Evolutionary conservation across 768 basidiomycete genomes (phyloP).

Genomic region (Strobilomyces dryophilus): DNA sequence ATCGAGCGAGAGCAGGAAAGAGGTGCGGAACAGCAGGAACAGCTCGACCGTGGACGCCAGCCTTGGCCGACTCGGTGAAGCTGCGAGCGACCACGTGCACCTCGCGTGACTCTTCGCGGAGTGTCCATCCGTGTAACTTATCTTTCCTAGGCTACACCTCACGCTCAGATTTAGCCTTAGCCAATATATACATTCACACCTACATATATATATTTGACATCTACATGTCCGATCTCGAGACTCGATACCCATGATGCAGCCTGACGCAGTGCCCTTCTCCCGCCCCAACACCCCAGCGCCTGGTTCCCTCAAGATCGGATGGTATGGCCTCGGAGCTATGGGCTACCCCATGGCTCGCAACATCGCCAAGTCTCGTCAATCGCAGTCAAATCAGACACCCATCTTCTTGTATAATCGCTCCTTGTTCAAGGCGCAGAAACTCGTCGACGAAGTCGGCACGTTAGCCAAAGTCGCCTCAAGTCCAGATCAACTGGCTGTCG

Average conservation of each 20-base stretch:
- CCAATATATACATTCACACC: not conserved
- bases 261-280: conserved; percentile 45
- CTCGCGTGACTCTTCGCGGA: not conserved
- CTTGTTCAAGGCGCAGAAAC: conserved; percentile 51
- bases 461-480: conserved; percentile 52
- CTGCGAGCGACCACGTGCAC: conserved; percentile 15
- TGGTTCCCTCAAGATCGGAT: conserved; percentile 40
- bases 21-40: conserved; percentile 3
- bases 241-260: conserved; percentile 10
- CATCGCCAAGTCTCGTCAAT: conserved; percentile 52
- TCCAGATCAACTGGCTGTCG: conserved; percentile 53
- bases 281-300: conserved; percentile 46
- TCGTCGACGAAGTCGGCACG: conserved; percentile 52
- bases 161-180: not conserved
- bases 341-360: conserved; percentile 78
- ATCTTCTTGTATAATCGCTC: conserved; percentile 79
- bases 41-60: conserved; percentile 1
- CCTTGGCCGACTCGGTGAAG: not conserved
- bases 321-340: conserved; percentile 57
- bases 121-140: not conserved
- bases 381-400: conserved; percentile 41
- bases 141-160: not conserved
- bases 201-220: conserved; percentile 1
- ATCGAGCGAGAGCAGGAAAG: not conserved
- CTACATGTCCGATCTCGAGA: conserved; percentile 4